phyloP scores from a whole-genome alignment of 1,139 yeast genomes.

The Kodamaea sp. region DNA sequence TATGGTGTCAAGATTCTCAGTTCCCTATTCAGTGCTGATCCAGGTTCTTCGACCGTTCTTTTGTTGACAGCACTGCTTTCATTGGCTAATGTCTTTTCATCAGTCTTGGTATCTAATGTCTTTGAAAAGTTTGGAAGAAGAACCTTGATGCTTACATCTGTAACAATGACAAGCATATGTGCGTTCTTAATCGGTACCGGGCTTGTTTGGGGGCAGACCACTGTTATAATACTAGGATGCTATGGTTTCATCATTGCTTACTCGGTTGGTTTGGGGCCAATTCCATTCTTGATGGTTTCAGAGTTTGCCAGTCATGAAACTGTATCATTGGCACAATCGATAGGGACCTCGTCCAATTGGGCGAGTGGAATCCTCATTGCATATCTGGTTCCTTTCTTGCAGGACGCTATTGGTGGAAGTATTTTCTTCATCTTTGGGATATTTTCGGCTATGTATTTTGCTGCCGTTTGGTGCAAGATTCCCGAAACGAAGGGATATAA shows the following conservation, averaged over 20 bases:
- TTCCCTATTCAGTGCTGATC: conserved; percentile 21
- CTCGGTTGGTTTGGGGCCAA: conserved; percentile 21
- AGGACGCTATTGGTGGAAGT: conserved; percentile 24
- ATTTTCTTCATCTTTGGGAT: conserved; percentile 29
- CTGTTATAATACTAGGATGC: conserved; percentile 16
- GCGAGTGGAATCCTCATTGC: conserved; percentile 19
- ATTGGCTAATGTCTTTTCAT: conserved; percentile 28
- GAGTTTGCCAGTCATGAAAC: conserved; percentile 21
- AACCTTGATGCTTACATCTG: conserved; percentile 17
- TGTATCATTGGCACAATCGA: conserved; percentile 20
- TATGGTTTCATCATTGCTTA: conserved; percentile 20
- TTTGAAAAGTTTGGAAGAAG: conserved; percentile 20
- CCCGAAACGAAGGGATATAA: conserved; percentile 35
- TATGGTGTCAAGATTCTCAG: conserved; percentile 37
- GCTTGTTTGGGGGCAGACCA: conserved; percentile 9
- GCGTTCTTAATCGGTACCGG: conserved; percentile 16
- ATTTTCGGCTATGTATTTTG: conserved; percentile 20
- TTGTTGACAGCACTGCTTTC: conserved; percentile 31
- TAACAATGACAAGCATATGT: conserved; percentile 13
- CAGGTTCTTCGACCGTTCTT: conserved; percentile 22
- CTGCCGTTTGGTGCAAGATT: conserved; percentile 20
- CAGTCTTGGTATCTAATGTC: conserved; percentile 23
- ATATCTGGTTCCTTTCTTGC: conserved; percentile 27
- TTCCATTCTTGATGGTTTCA: conserved; percentile 29
- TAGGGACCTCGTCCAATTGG: conserved; percentile 23